phyloP scores from a whole-genome alignment of 1,139 yeast species.

The Blastobotrys capitulatus region DNA sequence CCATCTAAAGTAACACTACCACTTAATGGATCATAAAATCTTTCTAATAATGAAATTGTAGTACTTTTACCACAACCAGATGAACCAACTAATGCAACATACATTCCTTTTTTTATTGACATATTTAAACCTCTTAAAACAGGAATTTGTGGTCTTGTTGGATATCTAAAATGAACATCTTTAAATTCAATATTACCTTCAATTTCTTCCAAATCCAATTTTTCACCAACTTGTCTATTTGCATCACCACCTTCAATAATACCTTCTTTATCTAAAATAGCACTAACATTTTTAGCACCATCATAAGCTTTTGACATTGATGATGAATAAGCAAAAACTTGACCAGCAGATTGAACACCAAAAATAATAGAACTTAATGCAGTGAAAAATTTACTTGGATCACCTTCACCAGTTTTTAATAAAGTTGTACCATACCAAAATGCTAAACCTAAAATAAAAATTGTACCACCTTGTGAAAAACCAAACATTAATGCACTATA shows the following conservation, averaged over 20 bases:
- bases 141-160: constrained; percentile 71
- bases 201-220: constrained; percentile 33
- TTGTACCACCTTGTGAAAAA: constrained; percentile 34
- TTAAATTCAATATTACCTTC: constrained; percentile 58
- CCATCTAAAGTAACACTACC: constrained; percentile 71
- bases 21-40: constrained; percentile 68
- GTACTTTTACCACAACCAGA: constrained; percentile 96
- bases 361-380: constrained; percentile 54
- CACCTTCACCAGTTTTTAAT: constrained; percentile 25
- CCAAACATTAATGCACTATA: constrained; percentile 32
- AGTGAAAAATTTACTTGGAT: constrained; percentile 32
- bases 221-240: constrained; percentile 50
- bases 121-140: constrained; percentile 65
- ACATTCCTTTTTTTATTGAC: constrained; percentile 70
- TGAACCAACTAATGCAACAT: constrained; percentile 91
- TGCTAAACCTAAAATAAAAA: constrained; percentile 36
- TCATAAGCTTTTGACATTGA: constrained; percentile 45
- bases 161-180: constrained; percentile 69
- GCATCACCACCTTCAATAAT: constrained; percentile 44
- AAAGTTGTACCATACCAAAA: constrained; percentile 38
- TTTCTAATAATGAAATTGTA: constrained; percentile 70
- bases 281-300: constrained; percentile 77
- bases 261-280: constrained; percentile 63
- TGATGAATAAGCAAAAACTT: constrained; percentile 84
- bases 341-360: constrained; percentile 80